phyloP scores from a whole-genome alignment of 352 stramenopile genomes.

The Globisporangium carolinianum region DNA sequence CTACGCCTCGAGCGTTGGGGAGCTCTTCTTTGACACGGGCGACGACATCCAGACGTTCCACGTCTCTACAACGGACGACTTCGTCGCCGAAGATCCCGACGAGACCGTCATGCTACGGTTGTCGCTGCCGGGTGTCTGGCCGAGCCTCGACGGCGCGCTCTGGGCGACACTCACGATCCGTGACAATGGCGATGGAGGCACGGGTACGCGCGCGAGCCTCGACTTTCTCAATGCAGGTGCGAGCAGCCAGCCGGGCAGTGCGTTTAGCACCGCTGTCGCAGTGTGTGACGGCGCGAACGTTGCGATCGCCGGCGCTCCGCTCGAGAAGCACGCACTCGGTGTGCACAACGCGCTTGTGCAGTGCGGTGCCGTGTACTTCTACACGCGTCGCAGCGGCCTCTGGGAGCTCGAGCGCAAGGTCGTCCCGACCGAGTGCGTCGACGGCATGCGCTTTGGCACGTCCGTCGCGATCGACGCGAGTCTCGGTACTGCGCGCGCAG shows the following conservation, averaged over 20 bases:
- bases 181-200: constrained; percentile 89
- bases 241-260: constrained; percentile 25
- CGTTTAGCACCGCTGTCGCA: constrained; percentile 49
- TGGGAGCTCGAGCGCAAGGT: constrained; percentile 64
- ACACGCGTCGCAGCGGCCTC: constrained; percentile 44
- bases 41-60: constrained; percentile 49
- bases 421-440: constrained; percentile 32
- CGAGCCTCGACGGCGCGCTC: constrained; percentile 79
- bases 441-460: constrained; percentile 49
- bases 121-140: constrained; percentile 90
- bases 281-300: constrained; percentile 59
- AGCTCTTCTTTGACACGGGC: constrained; percentile 57
- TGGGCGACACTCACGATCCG: constrained; percentile 85
- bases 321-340: constrained; percentile 25
- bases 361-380: constrained; percentile 72
- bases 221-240: constrained; percentile 40
- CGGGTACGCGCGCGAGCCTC: constrained; percentile 58
- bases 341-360: constrained; percentile 10
- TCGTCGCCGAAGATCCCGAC: constrained; percentile 87
- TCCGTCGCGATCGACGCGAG: constrained; percentile 69
- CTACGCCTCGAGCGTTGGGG: constrained; percentile 65
- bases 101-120: constrained; percentile 88
- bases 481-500: constrained; percentile 42
- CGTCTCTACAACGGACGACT: constrained; percentile 87
- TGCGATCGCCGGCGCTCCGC: constrained; percentile 57